Evolutionary conservation across 2,329 filamentous ascomycete genomes (phyloP).

Genomic region (Fusarium sp.): DNA sequence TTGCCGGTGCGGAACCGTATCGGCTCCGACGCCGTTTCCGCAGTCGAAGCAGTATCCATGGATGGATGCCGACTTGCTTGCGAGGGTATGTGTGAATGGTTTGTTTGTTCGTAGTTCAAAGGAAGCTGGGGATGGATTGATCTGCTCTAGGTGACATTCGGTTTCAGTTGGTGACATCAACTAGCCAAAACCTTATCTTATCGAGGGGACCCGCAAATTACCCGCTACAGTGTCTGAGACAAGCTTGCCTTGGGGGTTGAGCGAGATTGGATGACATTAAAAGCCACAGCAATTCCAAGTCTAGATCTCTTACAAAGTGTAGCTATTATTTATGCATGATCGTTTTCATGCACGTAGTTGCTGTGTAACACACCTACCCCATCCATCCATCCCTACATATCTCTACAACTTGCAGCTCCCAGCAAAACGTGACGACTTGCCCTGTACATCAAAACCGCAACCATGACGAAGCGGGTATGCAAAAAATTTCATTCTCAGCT

Average conservation of each 20-base stretch:
- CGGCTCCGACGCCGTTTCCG: slow-evolving; percentile 38
- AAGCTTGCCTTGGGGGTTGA: neutral
- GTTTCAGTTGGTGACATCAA: slow-evolving; percentile 30
- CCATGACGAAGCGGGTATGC: slow-evolving; percentile 53
- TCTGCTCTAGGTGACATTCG: neutral
- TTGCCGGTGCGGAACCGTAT: slow-evolving; percentile 68
- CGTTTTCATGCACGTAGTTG: neutral
- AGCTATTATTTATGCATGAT: neutral
- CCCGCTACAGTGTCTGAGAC: neutral
- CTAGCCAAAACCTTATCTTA: slow-evolving; percentile 29
- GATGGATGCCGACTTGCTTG: neutral
- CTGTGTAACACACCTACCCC: neutral
- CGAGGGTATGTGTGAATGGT: neutral
- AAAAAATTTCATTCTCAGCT: neutral
- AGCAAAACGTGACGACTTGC: neutral
- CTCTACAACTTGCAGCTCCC: neutral
- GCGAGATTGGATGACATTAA: neutral
- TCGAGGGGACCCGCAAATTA: slow-evolving; percentile 9
- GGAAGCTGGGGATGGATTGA: neutral
- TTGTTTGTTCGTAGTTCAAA: neutral
- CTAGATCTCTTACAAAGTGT: neutral
- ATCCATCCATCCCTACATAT: neutral
- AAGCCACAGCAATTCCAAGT: neutral
- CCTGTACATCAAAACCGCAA: neutral
- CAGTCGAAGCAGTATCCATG: slow-evolving; percentile 30